Evolutionary conservation across 108 stramenopile species (phyloP).

Genomic region (Conticribra weissflogii): DNA sequence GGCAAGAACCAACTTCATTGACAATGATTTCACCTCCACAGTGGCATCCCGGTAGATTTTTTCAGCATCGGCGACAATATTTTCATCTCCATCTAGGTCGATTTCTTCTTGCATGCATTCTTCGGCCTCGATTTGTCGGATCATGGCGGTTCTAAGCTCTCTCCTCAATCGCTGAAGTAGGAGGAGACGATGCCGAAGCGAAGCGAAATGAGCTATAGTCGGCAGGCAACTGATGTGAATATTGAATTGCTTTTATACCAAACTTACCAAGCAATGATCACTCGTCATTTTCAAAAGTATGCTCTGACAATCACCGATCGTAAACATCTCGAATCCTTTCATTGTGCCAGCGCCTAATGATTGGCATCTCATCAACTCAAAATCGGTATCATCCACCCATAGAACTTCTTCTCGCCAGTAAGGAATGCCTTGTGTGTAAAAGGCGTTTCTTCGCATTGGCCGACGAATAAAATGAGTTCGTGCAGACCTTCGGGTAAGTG

Average conservation of each 20-base stretch:
- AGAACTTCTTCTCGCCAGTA: constrained; percentile 71
- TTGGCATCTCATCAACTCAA: constrained; percentile 71
- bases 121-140: constrained; percentile 77
- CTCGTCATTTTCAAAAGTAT: constrained; percentile 83
- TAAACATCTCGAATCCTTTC: constrained; percentile 89
- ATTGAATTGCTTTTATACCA: not conserved
- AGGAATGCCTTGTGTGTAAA: constrained; percentile 16
- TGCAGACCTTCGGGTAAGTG: constrained; percentile 69
- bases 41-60: constrained; percentile 71
- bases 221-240: not conserved
- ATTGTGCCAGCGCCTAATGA: constrained; percentile 77
- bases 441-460: constrained; percentile 20
- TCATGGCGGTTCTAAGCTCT: constrained; percentile 68
- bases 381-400: constrained; percentile 85
- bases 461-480: constrained; percentile 59
- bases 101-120: constrained; percentile 72
- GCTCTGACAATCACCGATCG: constrained; percentile 90
- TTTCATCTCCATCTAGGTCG: constrained; percentile 54
- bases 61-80: constrained; percentile 83
- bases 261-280: constrained; percentile 73
- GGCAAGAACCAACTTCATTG: constrained; percentile 73
- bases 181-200: not conserved
- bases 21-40: constrained; percentile 74
- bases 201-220: constrained; percentile 3
- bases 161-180: constrained; percentile 58